Evolutionary conservation across 129 eudicot species (phyloP).

Genomic region (Scalesia atractyloides): DNA sequence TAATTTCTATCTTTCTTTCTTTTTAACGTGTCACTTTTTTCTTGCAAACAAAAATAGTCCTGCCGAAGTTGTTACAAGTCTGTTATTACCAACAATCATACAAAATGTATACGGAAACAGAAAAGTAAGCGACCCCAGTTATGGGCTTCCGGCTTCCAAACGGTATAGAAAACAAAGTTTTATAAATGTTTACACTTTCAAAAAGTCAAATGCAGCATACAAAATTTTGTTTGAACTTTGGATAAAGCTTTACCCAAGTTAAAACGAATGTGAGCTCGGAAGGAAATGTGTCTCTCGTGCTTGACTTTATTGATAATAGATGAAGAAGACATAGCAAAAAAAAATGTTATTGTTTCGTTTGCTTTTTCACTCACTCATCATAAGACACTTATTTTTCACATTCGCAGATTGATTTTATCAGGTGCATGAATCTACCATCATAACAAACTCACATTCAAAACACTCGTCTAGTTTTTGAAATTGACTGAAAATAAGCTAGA

Average conservation of each 20-base stretch:
- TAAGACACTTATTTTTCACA: constrained; percentile 2
- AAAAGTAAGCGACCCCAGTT: background rate
- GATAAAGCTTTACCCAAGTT: too few species aligned
- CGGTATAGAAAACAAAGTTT: background rate
- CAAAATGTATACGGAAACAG: background rate
- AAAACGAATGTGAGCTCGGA: too few species aligned
- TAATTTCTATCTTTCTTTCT: background rate
- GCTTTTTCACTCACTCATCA: background rate
- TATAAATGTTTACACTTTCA: background rate
- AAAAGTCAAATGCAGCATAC: background rate
- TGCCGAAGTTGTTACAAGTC: background rate
- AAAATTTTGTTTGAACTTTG: background rate
- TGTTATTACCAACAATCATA: too few species aligned
- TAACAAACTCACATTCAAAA: constrained; percentile 6
- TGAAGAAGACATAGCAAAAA: too few species aligned
- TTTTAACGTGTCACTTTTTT: background rate
- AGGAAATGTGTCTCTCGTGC: too few species aligned
- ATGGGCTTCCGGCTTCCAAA: background rate
- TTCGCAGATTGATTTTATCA: constrained; percentile 14
- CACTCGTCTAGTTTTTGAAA: constrained; percentile 4
- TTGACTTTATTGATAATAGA: too few species aligned
- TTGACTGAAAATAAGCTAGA: background rate
- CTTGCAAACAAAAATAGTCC: background rate
- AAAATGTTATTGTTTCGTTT: too few species aligned
- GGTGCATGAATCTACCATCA: background rate